Evolutionary conservation across 1,139 yeast genomes (phyloP).

Genomic region (Pichia sp.): DNA sequence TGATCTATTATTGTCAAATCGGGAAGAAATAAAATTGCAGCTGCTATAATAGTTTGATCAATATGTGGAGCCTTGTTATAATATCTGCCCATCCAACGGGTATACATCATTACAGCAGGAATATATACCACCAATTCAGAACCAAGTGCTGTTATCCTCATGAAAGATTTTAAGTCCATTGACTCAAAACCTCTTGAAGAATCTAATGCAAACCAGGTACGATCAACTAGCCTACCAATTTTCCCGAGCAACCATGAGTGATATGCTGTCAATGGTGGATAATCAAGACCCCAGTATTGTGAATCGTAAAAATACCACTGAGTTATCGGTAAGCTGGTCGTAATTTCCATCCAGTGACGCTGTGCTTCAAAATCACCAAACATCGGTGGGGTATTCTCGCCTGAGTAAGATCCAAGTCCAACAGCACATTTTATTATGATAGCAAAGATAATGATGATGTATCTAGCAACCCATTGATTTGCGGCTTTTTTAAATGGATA

Average conservation of each 20-base stretch:
- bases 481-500: constrained; percentile 61
- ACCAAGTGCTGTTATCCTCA: constrained; percentile 71
- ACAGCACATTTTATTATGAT: constrained; percentile 75
- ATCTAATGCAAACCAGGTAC: constrained; percentile 70
- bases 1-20: constrained; percentile 80
- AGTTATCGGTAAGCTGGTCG: constrained; percentile 62
- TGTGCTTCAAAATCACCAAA: constrained; percentile 97
- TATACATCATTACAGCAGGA: constrained; percentile 70
- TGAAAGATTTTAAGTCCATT: constrained; percentile 61
- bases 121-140: constrained; percentile 71
- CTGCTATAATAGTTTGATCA: constrained; percentile 69
- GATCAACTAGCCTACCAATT: constrained; percentile 56
- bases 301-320: constrained; percentile 88
- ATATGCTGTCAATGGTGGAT: constrained; percentile 94
- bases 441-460: constrained; percentile 67
- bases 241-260: constrained; percentile 79
- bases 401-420: constrained; percentile 86
- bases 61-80: constrained; percentile 49
- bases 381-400: constrained; percentile 61
- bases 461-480: constrained; percentile 85
- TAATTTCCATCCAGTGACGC: constrained; percentile 95
- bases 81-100: constrained; percentile 58
- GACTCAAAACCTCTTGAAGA: constrained; percentile 70
- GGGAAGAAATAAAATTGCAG: constrained; percentile 75
- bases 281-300: constrained; percentile 94